Evolutionary conservation across 768 basidiomycete species (phyloP).

Genomic region (Xanthoconium stramineum): DNA sequence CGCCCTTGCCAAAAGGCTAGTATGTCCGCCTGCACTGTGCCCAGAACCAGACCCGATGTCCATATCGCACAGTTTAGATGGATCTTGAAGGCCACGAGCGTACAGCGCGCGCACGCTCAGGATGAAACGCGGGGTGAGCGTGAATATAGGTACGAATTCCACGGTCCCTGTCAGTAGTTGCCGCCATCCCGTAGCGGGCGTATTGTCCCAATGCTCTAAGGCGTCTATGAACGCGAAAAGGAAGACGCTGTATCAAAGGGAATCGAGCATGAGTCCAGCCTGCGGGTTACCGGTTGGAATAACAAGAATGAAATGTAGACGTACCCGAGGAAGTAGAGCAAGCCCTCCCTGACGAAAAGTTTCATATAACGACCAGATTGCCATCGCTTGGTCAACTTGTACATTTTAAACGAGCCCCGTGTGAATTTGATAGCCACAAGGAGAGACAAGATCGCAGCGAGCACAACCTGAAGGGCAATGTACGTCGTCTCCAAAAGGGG

Average conservation of each 20-base stretch:
- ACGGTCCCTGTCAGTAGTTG: not conserved
- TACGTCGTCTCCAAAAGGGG: not conserved
- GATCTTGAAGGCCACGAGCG: not conserved
- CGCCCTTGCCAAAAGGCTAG: not conserved
- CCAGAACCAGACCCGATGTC: not conserved
- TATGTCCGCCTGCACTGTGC: not conserved
- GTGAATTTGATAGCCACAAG: not conserved
- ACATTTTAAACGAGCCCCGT: not conserved
- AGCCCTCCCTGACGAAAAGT: conserved; percentile 3
- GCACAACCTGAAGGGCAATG: not conserved
- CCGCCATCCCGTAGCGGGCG: not conserved
- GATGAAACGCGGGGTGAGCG: conserved; percentile 6
- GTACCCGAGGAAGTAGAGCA: conserved; percentile 7
- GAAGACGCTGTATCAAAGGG: not conserved
- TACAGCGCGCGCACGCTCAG: conserved; percentile 5
- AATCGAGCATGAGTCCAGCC: not conserved
- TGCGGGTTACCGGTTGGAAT: not conserved
- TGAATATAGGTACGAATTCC: conserved; percentile 2
- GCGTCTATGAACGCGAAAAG: not conserved
- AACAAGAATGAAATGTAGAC: not conserved
- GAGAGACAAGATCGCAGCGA: not conserved
- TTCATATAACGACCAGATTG: not conserved
- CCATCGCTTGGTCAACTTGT: not conserved
- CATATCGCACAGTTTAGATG: not conserved
- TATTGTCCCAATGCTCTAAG: not conserved